Base-by-base conservation (phyloP, 139 green algal genomes). In the Zygnema circumcarinatum region DNA sequence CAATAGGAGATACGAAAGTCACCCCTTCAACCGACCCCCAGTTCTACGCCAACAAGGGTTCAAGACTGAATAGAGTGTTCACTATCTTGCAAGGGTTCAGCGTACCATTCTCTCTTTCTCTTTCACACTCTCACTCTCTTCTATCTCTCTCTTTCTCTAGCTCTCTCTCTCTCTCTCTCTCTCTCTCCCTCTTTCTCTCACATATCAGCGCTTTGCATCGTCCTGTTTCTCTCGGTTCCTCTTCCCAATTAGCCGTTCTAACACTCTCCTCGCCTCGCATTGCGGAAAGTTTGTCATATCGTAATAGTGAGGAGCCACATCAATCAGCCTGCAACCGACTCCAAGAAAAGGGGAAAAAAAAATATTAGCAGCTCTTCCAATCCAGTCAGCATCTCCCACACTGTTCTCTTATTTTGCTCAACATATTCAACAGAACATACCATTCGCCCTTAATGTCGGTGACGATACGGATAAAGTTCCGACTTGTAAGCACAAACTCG, bases 401-500 rank as follows among this genome's bases (percentile, higher is more conserved):
- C 25, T 72, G 56, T 31, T 29, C 56, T 31, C 56, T 25, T 29
- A 72, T 31, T 29, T 25, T 31, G 56, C 56, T 25, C 56, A 72
- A 29, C 56, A 72, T 72, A 72, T 31, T 72, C 56, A 72, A 72
- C 25, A 29, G 56, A 72, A 72, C 25, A n/a, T n/a, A 87, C 97
- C 97, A 99, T 89, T 98, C 95, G 56, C 96, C 97, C 88, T 96
- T 95, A 86, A 99, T 94, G 76, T 98, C 95, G 0, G 93, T 96
- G 41, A 95, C 94, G 1, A 94, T 98, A 84, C 97, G 93, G 83
- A 99, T 98, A 93, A 98, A 99, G 92, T 99, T 99, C 79, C 94
- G 94, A 31, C 90, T 95, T 25, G 97, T 99, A 67, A 99, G 92
- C 82, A 99, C 97, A 94, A 99, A 99, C 91, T 99, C 97, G 76